A percentile compares a stretch with the other conserved stretches of the same genome.
These are phyloP conservation scores for Solanum chilense DNA, from an alignment of 257 asterid genomes.

Conservation along the genomic window DNA sequence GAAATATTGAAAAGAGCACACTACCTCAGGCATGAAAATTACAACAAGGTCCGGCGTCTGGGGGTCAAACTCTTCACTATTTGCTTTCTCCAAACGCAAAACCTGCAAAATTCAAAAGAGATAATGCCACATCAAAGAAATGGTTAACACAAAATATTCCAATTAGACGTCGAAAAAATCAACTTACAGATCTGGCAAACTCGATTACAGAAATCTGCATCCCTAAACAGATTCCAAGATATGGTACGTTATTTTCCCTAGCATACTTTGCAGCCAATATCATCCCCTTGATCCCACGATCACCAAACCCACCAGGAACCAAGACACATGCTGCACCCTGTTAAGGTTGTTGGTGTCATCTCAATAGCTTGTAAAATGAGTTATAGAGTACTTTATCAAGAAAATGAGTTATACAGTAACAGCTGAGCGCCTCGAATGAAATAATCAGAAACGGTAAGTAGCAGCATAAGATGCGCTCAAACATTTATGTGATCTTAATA, in stretches of 20 bases:
- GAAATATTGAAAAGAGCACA: not conserved
- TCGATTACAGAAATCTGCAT: constrained; percentile 97
- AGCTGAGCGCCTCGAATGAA: not conserved
- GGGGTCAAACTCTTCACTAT: constrained; percentile 79
- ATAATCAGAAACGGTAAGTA: not conserved
- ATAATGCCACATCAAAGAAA: not conserved
- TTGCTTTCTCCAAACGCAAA: constrained; percentile 55
- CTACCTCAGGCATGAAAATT: constrained; percentile 98
- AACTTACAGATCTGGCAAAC: constrained; percentile 79
- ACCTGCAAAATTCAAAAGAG: constrained; percentile 30
- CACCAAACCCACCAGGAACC: constrained; percentile 99
- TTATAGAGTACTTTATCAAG: not conserved
- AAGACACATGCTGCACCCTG: constrained; percentile 86
- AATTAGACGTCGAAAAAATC: not conserved
- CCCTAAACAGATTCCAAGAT: constrained; percentile 96
- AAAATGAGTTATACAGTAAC: not conserved
- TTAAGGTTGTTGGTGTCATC: not conserved
- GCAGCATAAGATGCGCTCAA: not conserved
- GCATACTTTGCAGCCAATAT: constrained; percentile 95
- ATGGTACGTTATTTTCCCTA: constrained; percentile 74
- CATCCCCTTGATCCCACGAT: constrained; percentile 96
- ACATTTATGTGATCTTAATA: not conserved
- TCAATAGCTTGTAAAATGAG: not conserved
- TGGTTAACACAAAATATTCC: not conserved
- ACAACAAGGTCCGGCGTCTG: constrained; percentile 67